Base-by-base conservation (phyloP, 2,329 filamentous ascomycete species). In the Atkinsonella hypoxylon region DNA sequence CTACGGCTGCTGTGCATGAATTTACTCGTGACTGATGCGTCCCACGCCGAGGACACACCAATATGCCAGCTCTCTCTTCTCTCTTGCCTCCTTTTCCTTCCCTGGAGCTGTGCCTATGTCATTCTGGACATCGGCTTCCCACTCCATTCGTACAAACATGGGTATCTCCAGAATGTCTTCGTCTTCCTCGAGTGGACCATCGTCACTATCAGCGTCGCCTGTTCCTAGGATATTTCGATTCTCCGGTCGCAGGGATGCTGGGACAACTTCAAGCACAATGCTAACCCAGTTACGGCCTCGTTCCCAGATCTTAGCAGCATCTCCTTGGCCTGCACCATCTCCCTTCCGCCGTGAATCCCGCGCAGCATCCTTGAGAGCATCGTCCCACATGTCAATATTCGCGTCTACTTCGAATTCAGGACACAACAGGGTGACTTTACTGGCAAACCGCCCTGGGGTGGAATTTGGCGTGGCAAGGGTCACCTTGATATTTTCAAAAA, bases 281-380 rank as follows among this genome's bases (percentile, higher is more conserved):
- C 84, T 93, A 15, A 93, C 93, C 87, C 90, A 96, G 65, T 97
- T 98, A 36, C 90, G 77, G 0, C 90, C 91, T 49, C 84, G 80
- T 56, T 96, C 90, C 87, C 89, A 98, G n/a, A 97, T 83, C 68
- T 97, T 97, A 48, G 91, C 93, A 0, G 87, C 87, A 66, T 95
- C 89, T 15, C 87, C 80, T 46, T 81, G 77, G 47, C 71, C 59
- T 55, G 62, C 62, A 59, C 69, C 58, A 53, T 69, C 71, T 59
- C 63, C 63, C 59, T 60, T 69, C 62, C 61, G 62, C 57, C 62
- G 65, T 63, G 64, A 64, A 63, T 68, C 65, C 53, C 51, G 54
- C 26, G 57, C 63, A 31, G 72, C 68, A 54, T 76, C 79, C 63
- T 82, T 81, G 11, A 96, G 75, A 0, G 90, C 91, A 62, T 97